Conservation (phyloP, 108 stramenopile genomes). For the Cyclotella cryptica region DNA sequence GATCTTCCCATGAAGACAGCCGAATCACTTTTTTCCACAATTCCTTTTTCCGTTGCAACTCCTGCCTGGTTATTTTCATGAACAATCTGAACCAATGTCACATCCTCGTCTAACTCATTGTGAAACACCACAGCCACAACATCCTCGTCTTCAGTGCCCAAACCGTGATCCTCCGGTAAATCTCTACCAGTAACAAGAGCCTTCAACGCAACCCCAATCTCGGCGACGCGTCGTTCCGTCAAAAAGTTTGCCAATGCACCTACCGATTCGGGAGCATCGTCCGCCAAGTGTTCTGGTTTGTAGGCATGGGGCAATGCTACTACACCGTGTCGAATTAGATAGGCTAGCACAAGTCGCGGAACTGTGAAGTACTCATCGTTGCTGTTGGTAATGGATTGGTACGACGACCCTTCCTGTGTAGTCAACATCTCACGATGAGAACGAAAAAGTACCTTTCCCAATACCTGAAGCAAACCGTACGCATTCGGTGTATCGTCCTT, state of each 20-base stretch:
- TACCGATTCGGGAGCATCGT: constrained; percentile 49
- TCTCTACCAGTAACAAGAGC: constrained; percentile 41
- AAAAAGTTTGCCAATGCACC: constrained; percentile 35
- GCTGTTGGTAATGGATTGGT: constrained; percentile 14
- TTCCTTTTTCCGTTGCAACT: constrained; percentile 20
- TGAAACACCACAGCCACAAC: constrained; percentile 42
- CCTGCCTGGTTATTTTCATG: background rate
- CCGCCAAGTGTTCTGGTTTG: constrained; percentile 50
- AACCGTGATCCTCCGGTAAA: constrained; percentile 47
- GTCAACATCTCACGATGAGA: constrained; percentile 29
- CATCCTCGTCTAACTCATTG: constrained; percentile 34
- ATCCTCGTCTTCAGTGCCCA: constrained; percentile 43
- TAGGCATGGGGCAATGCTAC: constrained; percentile 41
- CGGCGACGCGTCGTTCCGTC: constrained; percentile 41
- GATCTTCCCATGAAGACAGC: constrained; percentile 29
- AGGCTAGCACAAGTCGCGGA: constrained; percentile 41
- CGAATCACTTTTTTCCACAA: constrained; percentile 13
- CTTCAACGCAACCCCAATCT: constrained; percentile 38
- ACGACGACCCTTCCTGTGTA: constrained; percentile 8
- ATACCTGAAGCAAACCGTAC: constrained; percentile 35
- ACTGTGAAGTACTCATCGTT: constrained; percentile 47
- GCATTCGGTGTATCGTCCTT: constrained; percentile 34
- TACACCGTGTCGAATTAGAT: constrained; percentile 39
- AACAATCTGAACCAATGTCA: constrained; percentile 6
- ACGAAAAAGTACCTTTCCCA: constrained; percentile 37